Conservation (phyloP, 202 grass and related monocot genomes). For the Setaria italica region DNA sequence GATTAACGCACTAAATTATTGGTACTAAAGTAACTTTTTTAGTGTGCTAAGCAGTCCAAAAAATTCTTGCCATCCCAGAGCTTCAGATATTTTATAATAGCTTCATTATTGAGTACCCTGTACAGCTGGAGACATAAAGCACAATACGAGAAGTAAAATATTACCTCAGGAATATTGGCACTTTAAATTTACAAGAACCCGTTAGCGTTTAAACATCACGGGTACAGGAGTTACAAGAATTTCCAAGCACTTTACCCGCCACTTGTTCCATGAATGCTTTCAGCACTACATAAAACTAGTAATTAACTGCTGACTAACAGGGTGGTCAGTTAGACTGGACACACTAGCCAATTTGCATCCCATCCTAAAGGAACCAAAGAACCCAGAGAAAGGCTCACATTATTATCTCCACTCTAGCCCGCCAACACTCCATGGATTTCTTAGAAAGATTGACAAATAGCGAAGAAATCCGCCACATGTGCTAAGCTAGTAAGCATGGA, state of each 20-base stretch:
- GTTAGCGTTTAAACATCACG: conserved; percentile 38
- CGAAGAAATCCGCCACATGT: conserved; percentile 47
- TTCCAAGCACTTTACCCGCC: conserved; percentile 45
- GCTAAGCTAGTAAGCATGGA: conserved; percentile 59
- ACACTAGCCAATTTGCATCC: conserved; percentile 64
- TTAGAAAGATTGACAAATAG: conserved; percentile 50
- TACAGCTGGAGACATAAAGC: neutral
- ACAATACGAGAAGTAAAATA: neutral
- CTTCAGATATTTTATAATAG: neutral
- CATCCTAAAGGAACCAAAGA: conserved; percentile 59
- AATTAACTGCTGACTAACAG: conserved; percentile 63
- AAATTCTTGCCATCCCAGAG: neutral
- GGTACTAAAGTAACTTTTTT: too few species aligned
- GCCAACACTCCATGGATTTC: conserved; percentile 55
- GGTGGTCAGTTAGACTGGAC: conserved; percentile 53
- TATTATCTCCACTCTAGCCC: conserved; percentile 58
- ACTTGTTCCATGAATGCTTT: conserved; percentile 58
- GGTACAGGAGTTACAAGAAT: conserved; percentile 48
- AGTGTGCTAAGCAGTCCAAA: too few species aligned
- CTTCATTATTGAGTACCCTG: neutral
- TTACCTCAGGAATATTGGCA: conserved; percentile 42
- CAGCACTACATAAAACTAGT: conserved; percentile 56
- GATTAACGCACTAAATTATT: too few species aligned
- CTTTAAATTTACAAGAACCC: conserved; percentile 64
- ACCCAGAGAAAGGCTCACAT: conserved; percentile 50